Base-by-base conservation (phyloP, 2,329 filamentous ascomycete genomes). In the Fusarium mangiferae region DNA sequence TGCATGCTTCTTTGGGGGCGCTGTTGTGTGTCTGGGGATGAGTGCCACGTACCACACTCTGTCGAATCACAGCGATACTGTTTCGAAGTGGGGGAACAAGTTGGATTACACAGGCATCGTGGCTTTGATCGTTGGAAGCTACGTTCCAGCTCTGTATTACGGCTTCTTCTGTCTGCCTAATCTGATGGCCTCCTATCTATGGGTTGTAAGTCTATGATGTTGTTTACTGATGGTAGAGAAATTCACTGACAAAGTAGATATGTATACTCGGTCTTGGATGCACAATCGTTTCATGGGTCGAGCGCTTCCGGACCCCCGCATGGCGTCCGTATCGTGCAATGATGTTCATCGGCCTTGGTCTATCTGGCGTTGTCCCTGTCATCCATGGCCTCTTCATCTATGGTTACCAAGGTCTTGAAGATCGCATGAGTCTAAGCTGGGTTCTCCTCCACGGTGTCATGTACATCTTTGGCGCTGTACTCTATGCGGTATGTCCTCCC, bases 31-130 rank as follows among this genome's bases (percentile, higher is more conserved):
- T 77, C 84, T 96, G 59, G 92, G 92, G 28, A 94, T 95, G 91
- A 95, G 92, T 76, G 93, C 94, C 10, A 93, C 92, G 6, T 99
- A 91, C 80, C 96, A 99, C 81, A 89, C 93, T 5, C 89, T 98
- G 54, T 90, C 88, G 28, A 98, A 98, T 75, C 96, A 99, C 82
- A 96, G 93, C 24, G 89, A 90, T 42, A 83, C 84, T 4, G 94
- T 98, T 20, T 91, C 93, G 5, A 91, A 90, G 70, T 93, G 94
- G 86, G 95, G 95, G 17, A 98, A 98, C 81, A 94, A 97, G 82
- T 85, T 98, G 64, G 96, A 99, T 81, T 98, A 99, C 81, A 90
- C 96, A 10, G 96, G 96, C 12, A 99, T 99, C 76, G 94, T 98
- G 36, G 90, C 92, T 55, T 85, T 99, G 75, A 98, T 98, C 67